These are phyloP conservation scores for Aspergillus ruber DNA, from an alignment of 2,329 filamentous ascomycete genomes.

Conservation along the genomic window DNA sequence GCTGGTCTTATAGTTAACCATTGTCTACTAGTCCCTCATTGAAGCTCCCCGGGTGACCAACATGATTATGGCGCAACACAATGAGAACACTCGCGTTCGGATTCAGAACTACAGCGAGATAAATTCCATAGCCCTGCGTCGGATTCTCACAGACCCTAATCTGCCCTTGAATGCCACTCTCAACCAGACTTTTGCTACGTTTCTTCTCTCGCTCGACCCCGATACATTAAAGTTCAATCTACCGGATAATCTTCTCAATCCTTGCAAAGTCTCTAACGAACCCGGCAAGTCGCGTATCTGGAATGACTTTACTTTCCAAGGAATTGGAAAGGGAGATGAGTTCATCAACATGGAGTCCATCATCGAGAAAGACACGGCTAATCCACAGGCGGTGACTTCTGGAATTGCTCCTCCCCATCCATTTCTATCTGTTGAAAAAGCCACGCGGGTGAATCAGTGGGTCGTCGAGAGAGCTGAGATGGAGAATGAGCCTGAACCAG, in stretches of 20 bases:
- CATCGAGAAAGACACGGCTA: slow-evolving; percentile 8
- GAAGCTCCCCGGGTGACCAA: slow-evolving; percentile 12
- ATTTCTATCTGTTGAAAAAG: slow-evolving; percentile 22
- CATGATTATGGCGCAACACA: slow-evolving; percentile 8
- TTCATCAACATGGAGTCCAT: slow-evolving; percentile 10
- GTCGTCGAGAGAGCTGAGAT: slow-evolving; percentile 18
- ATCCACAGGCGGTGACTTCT: slow-evolving; percentile 1
- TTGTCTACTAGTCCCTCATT: slow-evolving; percentile 12
- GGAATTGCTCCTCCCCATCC: slow-evolving; percentile 11
- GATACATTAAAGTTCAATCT: slow-evolving; percentile 7
- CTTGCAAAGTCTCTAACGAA: slow-evolving; percentile 12
- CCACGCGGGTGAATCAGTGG: slow-evolving; percentile 23
- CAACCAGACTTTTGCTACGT: slow-evolving; percentile 19
- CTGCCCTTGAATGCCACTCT: slow-evolving; percentile 6
- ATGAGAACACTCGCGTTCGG: slow-evolving; percentile 6
- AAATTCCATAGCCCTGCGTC: slow-evolving; percentile 12
- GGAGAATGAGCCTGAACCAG: slow-evolving; percentile 2
- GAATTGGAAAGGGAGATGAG: slow-evolving; percentile 23
- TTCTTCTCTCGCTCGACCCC: slow-evolving; percentile 11
- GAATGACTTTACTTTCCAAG: slow-evolving; percentile 23
- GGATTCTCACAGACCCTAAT: slow-evolving; percentile 18
- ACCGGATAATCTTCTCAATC: slow-evolving; percentile 13
- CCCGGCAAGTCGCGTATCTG: slow-evolving; percentile 24
- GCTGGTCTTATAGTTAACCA: not conserved
- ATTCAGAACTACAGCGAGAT: slow-evolving; percentile 16